Percentiles rank a stretch among this genome's conserved stretches.
Evolutionary conservation across 495 filamentous ascomycete species (phyloP).

Genomic region (Thermothielavioides terrestris): DNA sequence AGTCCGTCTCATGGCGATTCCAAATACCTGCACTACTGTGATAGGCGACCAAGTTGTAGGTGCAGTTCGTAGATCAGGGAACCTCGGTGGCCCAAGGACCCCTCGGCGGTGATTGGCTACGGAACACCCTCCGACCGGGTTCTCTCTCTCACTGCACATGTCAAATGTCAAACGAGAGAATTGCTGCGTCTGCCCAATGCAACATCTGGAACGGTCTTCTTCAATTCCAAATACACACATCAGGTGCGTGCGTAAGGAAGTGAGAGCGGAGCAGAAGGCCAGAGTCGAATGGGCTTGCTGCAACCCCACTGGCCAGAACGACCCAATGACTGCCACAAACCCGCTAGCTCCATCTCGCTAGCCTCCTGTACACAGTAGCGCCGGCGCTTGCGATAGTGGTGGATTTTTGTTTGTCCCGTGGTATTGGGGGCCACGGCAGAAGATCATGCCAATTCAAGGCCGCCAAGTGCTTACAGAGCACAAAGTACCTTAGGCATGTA

Average conservation of each 20-base stretch:
- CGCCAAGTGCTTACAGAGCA: no score
- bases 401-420: slow-evolving; percentile 6
- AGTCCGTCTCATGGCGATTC: not conserved
- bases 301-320: not conserved
- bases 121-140: no score
- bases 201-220: no score
- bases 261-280: not conserved
- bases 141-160: not conserved
- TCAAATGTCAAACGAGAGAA: not conserved
- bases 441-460: not conserved
- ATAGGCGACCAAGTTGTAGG: not conserved
- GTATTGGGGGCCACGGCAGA: not conserved
- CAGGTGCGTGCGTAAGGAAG: no score
- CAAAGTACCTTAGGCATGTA: no score
- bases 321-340: not conserved
- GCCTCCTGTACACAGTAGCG: slow-evolving; percentile 2
- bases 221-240: no score
- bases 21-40: not conserved
- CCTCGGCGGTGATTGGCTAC: no score
- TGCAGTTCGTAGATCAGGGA: no score
- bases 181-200: not conserved
- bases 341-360: not conserved
- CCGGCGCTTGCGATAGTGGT: slow-evolving; percentile 2
- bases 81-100: no score
- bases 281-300: no score